Evolutionary conservation across 2,329 filamentous ascomycete genomes (phyloP).

Genomic region (Aspergillus fijiensis): DNA sequence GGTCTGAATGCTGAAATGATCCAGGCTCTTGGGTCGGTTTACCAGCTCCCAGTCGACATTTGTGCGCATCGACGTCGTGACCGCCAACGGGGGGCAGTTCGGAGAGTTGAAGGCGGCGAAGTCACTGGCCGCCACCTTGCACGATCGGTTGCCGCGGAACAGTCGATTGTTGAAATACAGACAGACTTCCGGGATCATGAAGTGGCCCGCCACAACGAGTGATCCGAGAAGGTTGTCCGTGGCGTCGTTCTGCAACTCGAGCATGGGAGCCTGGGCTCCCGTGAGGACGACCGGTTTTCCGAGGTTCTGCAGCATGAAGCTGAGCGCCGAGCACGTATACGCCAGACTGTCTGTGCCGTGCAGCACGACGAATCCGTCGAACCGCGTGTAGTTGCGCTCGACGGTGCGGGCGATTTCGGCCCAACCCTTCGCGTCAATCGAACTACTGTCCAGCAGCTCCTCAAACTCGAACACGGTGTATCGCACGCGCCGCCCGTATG

Average conservation of each 20-base stretch:
- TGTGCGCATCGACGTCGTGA: constrained; percentile 76
- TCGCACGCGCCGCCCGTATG: constrained; percentile 76
- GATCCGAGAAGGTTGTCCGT: constrained; percentile 87
- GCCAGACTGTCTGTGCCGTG: constrained; percentile 88
- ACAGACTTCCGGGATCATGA: constrained; percentile 89
- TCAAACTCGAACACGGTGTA: constrained; percentile 84
- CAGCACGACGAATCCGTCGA: constrained; percentile 86
- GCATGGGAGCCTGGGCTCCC: constrained; percentile 79
- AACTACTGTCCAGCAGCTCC: constrained; percentile 82
- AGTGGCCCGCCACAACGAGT: constrained; percentile 85
- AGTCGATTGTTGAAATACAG: constrained; percentile 92
- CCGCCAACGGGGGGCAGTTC: constrained; percentile 79
- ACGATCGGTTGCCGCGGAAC: constrained; percentile 83
- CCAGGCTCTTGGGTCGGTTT: constrained; percentile 69
- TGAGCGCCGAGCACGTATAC: constrained; percentile 85
- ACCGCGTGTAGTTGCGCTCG: constrained; percentile 79
- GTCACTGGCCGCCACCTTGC: constrained; percentile 81
- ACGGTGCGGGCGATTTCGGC: constrained; percentile 78
- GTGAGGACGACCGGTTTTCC: constrained; percentile 91
- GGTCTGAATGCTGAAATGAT: constrained; percentile 71
- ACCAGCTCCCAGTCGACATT: constrained; percentile 79
- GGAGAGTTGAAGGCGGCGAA: constrained; percentile 87
- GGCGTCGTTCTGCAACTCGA: constrained; percentile 85
- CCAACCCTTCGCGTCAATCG: constrained; percentile 84
- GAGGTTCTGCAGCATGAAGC: constrained; percentile 88